Percentiles rank a stretch among this genome's conserved stretches.
Evolutionary conservation across 208 protist genomes (phyloP).

Genomic region (Polymyxa betae): DNA sequence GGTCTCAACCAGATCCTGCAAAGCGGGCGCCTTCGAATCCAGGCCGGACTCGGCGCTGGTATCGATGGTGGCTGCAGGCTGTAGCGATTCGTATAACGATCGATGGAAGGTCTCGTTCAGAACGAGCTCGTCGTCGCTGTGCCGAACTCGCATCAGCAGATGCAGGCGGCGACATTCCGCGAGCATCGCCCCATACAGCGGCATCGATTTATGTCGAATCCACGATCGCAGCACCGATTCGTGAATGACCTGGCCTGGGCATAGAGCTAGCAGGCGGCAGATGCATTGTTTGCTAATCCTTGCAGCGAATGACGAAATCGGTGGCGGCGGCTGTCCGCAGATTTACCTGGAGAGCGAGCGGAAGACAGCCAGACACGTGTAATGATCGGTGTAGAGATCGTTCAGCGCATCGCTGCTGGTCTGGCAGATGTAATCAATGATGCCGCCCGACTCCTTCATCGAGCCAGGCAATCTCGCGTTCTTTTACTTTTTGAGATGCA

Average conservation of each 20-base stretch:
- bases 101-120: constrained; percentile 37
- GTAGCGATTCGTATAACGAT: constrained; percentile 2
- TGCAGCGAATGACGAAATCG: not conserved
- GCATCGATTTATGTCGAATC: not conserved
- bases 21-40: not conserved
- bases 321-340: not conserved
- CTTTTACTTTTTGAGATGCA: no score
- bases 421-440: not conserved
- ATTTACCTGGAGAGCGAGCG: constrained; percentile 7
- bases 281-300: constrained; percentile 34
- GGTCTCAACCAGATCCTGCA: not conserved
- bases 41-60: not conserved
- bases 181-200: not conserved
- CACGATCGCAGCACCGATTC: not conserved
- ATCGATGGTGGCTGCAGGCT: not conserved
- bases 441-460: not conserved
- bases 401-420: not conserved
- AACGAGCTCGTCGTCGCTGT: not conserved
- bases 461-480: no score
- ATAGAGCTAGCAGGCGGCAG: not conserved
- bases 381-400: not conserved
- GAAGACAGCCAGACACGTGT: constrained; percentile 49
- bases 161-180: not conserved
- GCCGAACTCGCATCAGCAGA: not conserved
- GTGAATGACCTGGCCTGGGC: constrained; percentile 6